Conservation (phyloP, 495 filamentous ascomycete genomes). For the Hypoxylon fragiforme region DNA sequence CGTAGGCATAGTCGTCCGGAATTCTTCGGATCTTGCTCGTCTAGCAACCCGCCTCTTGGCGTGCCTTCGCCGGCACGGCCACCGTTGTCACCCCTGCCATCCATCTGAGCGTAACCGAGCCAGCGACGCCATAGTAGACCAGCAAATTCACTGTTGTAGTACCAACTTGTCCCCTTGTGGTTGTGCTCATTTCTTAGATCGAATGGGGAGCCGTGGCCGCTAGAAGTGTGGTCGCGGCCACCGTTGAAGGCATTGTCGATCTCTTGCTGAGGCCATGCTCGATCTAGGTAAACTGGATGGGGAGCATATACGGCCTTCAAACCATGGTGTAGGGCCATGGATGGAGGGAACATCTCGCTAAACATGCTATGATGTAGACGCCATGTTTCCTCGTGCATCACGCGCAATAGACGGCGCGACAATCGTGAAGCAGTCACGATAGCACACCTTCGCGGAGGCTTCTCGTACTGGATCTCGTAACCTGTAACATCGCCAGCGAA, state of each 20-base stretch:
- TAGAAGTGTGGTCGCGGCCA: slow-evolving; percentile 72
- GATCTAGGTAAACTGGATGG: slow-evolving; percentile 87
- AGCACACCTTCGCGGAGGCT: slow-evolving; percentile 76
- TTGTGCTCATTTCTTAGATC: slow-evolving; percentile 86
- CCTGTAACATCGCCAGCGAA: slow-evolving; percentile 85
- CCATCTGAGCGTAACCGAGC: slow-evolving; percentile 75
- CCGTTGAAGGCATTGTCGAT: slow-evolving; percentile 84
- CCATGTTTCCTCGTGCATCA: slow-evolving; percentile 88
- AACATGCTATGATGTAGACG: slow-evolving; percentile 84
- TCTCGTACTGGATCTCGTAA: slow-evolving; percentile 65
- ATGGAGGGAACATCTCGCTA: slow-evolving; percentile 90
- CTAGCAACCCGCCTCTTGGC: slow-evolving; percentile 68
- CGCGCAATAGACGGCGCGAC: slow-evolving; percentile 73
- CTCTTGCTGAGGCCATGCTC: slow-evolving; percentile 69
- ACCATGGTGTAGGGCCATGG: slow-evolving; percentile 85
- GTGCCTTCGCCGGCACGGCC: slow-evolving; percentile 60
- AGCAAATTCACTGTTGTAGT: slow-evolving; percentile 87
- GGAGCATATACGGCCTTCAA: slow-evolving; percentile 94
- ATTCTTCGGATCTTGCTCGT: slow-evolving; percentile 54
- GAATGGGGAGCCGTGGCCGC: slow-evolving; percentile 69
- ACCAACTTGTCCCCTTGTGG: slow-evolving; percentile 88
- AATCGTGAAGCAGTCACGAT: slow-evolving; percentile 85
- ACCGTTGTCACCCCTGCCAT: slow-evolving; percentile 65
- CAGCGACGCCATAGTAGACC: slow-evolving; percentile 84
- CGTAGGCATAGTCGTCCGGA: slow-evolving; percentile 87